These are phyloP conservation scores for Salix exigua DNA, from an alignment of 345 rosid species.

Conservation along the genomic window DNA sequence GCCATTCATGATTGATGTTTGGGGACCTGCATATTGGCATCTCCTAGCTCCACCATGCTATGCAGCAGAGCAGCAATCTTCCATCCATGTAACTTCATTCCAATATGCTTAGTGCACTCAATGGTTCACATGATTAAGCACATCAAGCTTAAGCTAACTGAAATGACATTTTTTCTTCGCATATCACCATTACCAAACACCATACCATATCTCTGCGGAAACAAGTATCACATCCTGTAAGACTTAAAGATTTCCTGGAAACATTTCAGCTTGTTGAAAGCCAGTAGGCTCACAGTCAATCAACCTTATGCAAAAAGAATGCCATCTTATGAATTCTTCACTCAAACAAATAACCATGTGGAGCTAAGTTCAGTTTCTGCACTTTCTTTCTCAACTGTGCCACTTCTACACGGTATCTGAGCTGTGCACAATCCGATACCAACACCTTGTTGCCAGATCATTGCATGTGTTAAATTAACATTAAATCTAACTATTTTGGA, in stretches of 20 bases:
- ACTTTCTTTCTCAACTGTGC: neutral
- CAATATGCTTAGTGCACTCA: neutral
- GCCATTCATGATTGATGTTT: neutral
- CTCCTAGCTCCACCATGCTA: neutral
- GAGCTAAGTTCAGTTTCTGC: neutral
- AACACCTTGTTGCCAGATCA: neutral
- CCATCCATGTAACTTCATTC: neutral
- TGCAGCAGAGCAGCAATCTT: neutral
- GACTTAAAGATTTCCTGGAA: neutral
- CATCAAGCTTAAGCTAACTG: neutral
- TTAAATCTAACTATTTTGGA: neutral
- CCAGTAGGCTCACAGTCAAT: neutral
- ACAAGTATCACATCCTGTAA: neutral
- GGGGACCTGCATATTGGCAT: neutral
- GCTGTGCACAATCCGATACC: neutral
- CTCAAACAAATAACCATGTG: neutral
- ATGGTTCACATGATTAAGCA: neutral
- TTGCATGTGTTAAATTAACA: neutral
- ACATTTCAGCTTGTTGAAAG: neutral
- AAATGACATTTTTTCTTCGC: neutral
- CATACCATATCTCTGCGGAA: neutral
- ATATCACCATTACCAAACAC: neutral
- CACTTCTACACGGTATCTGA: neutral
- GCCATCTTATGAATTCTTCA: neutral
- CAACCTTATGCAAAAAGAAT: neutral